phyloP scores from a whole-genome alignment of 805 yeast species.

The Isabelozyma rhagii region DNA sequence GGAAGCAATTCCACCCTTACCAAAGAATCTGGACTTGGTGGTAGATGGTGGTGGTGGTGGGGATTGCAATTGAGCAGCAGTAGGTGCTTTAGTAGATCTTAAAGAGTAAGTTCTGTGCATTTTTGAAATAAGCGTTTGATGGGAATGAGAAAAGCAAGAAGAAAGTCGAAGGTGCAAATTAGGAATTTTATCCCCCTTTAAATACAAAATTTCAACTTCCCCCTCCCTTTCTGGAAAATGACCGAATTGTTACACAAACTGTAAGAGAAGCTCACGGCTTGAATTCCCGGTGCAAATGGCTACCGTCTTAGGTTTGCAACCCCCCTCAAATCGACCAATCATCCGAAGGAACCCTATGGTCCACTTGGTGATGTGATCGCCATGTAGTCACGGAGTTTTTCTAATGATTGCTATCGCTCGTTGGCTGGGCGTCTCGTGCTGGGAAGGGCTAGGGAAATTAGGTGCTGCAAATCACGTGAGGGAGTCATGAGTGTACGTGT shows the following conservation, averaged over 20 bases:
- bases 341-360: no score
- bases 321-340: no score
- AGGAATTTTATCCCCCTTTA: not conserved
- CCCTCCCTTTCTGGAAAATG: not conserved
- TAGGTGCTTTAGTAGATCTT: slow-evolving; percentile 94
- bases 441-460: not conserved
- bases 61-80: slow-evolving; percentile 89
- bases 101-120: slow-evolving; percentile 99
- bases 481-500: not conserved
- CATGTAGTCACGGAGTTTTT: not conserved
- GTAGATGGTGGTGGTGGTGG: slow-evolving; percentile 96
- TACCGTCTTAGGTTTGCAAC: not conserved
- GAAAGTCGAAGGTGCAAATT: not conserved
- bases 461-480: not conserved
- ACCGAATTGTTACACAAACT: not conserved
- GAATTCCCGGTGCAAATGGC: not conserved
- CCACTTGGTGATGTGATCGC: not conserved
- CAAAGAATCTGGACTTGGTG: slow-evolving; percentile 78
- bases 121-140: slow-evolving; percentile 6
- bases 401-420: not conserved
- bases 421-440: not conserved
- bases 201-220: not conserved
- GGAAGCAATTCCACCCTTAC: slow-evolving; percentile 66
- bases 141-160: not conserved
- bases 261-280: not conserved